These are phyloP conservation scores for Thermomucor indicae-seudaticae DNA, from an alignment of 371 early-diverging fungal species.

Conservation along the genomic window DNA sequence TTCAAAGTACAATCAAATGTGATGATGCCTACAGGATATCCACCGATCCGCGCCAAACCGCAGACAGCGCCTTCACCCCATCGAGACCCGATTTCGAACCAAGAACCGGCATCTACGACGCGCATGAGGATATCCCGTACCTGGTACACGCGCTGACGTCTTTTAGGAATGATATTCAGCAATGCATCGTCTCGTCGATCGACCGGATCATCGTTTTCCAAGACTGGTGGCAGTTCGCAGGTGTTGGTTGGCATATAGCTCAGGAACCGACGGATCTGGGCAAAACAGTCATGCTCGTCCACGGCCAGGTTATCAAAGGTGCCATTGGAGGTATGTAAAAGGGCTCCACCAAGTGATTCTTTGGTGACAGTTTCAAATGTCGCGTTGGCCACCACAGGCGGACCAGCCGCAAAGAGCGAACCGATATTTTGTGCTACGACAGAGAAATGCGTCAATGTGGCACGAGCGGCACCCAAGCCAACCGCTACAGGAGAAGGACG, in stretches of 20 bases:
- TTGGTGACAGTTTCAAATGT: constrained; percentile 41
- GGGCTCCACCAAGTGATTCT: constrained; percentile 31
- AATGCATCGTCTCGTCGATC: constrained; percentile 30
- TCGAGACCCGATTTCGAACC: constrained; percentile 42
- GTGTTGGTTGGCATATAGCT: constrained; percentile 35
- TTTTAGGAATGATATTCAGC: constrained; percentile 29
- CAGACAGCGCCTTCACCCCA: constrained; percentile 48
- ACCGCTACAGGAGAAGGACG: constrained; percentile 16
- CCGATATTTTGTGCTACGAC: constrained; percentile 31
- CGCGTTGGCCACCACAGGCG: constrained; percentile 39
- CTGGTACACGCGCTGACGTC: constrained; percentile 39
- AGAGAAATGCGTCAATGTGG: constrained; percentile 39
- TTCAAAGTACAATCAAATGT: constrained; percentile 34
- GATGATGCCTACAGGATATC: constrained; percentile 38
- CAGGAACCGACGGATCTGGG: constrained; percentile 30
- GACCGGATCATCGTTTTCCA: constrained; percentile 12
- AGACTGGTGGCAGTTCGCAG: constrained; percentile 21
- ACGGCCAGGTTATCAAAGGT: constrained; percentile 38
- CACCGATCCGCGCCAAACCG: constrained; percentile 31
- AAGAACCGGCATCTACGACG: constrained; percentile 29
- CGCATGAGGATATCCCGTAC: constrained; percentile 30
- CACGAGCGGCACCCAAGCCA: constrained; percentile 40
- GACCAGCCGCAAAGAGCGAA: constrained; percentile 40
- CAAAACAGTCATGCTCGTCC: constrained; percentile 35
- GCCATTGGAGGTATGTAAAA: constrained; percentile 35